A percentile compares a stretch with the other conserved stretches of the same genome.
Conservation (phyloP, 179 eudicot species). For the Beta lomatogona region DNA sequence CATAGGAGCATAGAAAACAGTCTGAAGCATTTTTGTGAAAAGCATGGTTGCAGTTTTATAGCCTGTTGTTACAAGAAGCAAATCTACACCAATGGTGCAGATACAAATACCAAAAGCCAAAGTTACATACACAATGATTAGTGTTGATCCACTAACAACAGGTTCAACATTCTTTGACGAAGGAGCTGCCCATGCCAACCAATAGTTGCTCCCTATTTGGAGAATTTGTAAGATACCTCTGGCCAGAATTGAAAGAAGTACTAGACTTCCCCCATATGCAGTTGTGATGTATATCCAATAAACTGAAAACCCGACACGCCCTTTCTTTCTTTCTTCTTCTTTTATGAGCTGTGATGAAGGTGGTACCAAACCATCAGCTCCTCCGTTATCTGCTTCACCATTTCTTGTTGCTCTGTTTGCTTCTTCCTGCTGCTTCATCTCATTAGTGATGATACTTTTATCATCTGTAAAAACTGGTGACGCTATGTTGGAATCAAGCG, state of each 20-base stretch:
- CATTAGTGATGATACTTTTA: too few relatives aligned
- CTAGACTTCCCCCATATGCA: constrained; percentile 18
- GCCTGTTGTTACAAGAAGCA: constrained; percentile 17
- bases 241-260: constrained; percentile 9
- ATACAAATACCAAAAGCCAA: constrained; percentile 20
- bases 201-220: constrained; percentile 19
- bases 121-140: constrained; percentile 14
- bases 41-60: constrained; percentile 23
- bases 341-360: constrained; percentile 20
- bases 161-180: neutral
- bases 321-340: constrained; percentile 28
- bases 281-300: constrained; percentile 31
- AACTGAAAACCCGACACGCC: constrained; percentile 18
- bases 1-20: constrained; percentile 27
- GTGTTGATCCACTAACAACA: constrained; percentile 4
- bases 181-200: constrained; percentile 25
- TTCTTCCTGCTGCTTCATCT: too few relatives aligned
- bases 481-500: neutral
- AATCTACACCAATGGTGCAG: constrained; percentile 7
- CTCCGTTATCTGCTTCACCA: too few relatives aligned
- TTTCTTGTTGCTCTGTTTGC: too few relatives aligned
- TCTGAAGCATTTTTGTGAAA: constrained; percentile 20
- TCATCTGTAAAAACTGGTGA: neutral
- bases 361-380: too few relatives aligned
- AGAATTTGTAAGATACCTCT: neutral